phyloP scores from a whole-genome alignment of 176 grass and related monocot genomes.

The Zoysia japonica region DNA sequence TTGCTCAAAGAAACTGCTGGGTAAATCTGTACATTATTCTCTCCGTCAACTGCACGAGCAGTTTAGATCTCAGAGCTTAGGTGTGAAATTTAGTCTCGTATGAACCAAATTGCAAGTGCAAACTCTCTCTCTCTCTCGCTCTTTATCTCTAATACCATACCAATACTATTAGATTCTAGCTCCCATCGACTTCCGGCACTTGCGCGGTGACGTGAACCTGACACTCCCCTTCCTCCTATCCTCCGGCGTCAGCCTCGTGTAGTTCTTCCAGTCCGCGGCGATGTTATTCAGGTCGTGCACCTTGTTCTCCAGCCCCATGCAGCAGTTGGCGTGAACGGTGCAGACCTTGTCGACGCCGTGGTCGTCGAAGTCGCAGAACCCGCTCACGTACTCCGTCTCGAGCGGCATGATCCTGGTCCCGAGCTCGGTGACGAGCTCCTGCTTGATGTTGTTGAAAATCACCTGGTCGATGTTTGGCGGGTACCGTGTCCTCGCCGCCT shows the following conservation, averaged over 20 bases:
- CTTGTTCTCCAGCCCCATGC: slow-evolving; percentile 45
- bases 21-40: no score
- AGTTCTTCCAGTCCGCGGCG: slow-evolving; percentile 51
- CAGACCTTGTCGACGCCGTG: slow-evolving; percentile 30
- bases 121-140: no score
- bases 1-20: no score
- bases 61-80: no score
- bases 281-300: slow-evolving; percentile 45
- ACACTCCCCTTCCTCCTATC: background rate
- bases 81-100: no score
- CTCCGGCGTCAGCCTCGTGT: background rate
- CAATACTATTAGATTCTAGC: no score
- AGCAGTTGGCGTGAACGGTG: slow-evolving; percentile 71
- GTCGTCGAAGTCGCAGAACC: slow-evolving; percentile 44
- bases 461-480: slow-evolving; percentile 37
- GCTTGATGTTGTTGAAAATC: slow-evolving; percentile 52
- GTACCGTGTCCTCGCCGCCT: slow-evolving; percentile 29
- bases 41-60: no score
- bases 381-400: slow-evolving; percentile 39
- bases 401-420: slow-evolving; percentile 38
- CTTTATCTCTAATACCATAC: no score
- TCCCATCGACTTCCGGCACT: background rate
- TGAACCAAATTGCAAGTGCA: no score
- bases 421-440: slow-evolving; percentile 17
- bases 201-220: background rate